Evolutionary conservation across 2,329 filamentous ascomycete species (phyloP), one percentile per base, ranked within the genome.

Genomic region (Huntiella decipiens): DNA sequence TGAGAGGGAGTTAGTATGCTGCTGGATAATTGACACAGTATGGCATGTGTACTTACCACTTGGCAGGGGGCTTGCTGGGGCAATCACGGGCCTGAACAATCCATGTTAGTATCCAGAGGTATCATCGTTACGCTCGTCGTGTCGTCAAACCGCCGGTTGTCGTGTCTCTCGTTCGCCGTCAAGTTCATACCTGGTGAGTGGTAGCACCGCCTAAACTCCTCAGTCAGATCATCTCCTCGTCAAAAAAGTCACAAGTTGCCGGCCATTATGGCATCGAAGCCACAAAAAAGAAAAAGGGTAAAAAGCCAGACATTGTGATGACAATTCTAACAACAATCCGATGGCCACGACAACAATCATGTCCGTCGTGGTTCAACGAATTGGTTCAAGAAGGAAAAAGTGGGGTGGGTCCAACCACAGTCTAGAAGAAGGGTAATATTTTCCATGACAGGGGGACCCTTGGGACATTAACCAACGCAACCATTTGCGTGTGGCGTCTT

Each of bases 31-130:
- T 16, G 12, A 7, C 11, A 19, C 19, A 40, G 5, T 13, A 45
- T 37, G 15, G 35, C 28, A 33, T 32, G 16, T 11, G 43, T 45
- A 63, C 76, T 63, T 67, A 86, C 81, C 82, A 87, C 65, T 84
- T 86, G 56, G 82, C 76, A 56, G 79, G 77, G 56, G 81, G 81
- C 66, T 82, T 81, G 71, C 77, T 84, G 58, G 83, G 83, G 73
- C 83, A 91, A 59, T 88, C 82, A 58, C 82, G 81, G 58, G 82
- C 82, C 82, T 85, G 54, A 32, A 31, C 5, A 17, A 31, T 8
- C 17, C 47, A 6, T 51, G 52, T 59, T 45, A 55, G 53, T 51
- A 19, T 41, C 11, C 41, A 33, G 16, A 31, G 43, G 32, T 35
- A 28, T 7, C 10, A 28, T 41, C 38, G 17, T 6, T n/a, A 3